Evolutionary conservation across 305 asterid genomes (phyloP).

Genomic region (Fraxinus velutina): DNA sequence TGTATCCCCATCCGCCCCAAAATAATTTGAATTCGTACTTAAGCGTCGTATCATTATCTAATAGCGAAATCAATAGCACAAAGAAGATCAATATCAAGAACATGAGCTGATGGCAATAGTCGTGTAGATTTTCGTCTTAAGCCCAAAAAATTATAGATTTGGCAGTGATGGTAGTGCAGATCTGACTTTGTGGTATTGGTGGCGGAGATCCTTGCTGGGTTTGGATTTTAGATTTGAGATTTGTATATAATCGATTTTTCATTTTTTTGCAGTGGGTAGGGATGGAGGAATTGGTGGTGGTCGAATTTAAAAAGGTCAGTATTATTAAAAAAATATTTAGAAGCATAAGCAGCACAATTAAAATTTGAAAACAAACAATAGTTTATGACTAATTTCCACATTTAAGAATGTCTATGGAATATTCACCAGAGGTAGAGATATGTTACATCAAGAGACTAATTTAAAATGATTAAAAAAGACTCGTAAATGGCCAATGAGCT

Average conservation of each 20-base stretch:
- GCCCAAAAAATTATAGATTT: neutral
- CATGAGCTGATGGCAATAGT: neutral
- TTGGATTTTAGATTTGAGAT: neutral
- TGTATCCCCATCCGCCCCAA: too few species aligned
- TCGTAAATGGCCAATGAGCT: neutral
- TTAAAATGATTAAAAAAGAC: neutral
- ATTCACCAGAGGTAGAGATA: neutral
- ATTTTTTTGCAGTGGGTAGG: neutral
- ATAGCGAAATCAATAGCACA: neutral
- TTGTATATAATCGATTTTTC: neutral
- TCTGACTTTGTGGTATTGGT: neutral
- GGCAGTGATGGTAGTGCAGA: neutral
- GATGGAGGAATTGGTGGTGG: neutral
- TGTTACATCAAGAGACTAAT: neutral
- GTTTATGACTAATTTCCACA: neutral
- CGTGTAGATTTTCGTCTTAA: neutral
- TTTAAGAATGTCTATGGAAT: neutral
- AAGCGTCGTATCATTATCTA: neutral
- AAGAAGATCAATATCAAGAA: neutral
- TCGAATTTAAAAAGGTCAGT: neutral
- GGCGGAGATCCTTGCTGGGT: neutral
- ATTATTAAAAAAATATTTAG: neutral
- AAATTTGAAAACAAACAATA: neutral
- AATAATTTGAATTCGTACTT: neutral
- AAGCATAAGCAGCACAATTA: neutral